phyloP scores from a whole-genome alignment of 2,329 filamentous ascomycete species.

The Talaromyces sp. region DNA sequence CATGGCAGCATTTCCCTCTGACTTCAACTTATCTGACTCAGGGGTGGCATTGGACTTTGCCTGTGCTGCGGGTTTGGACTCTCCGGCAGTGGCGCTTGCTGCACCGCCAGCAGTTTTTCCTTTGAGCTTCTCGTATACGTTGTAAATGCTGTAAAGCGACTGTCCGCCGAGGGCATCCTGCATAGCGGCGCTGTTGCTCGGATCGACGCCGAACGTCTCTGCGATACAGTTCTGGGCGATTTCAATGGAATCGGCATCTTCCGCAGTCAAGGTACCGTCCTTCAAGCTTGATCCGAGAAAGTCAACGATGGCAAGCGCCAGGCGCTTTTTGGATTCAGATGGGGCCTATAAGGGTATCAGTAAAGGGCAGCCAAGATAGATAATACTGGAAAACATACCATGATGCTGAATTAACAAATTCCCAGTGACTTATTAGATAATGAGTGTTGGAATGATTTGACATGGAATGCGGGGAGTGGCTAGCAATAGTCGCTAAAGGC shows the following conservation, averaged over 20 bases:
- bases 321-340: conserved; percentile 67
- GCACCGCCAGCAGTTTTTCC: conserved; percentile 51
- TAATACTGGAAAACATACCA: conserved; percentile 5
- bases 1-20: conserved; percentile 90
- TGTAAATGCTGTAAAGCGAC: conserved; percentile 85
- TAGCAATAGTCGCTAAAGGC: not conserved
- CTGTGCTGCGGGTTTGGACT: conserved; percentile 27
- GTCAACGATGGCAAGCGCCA: conserved; percentile 95
- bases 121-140: conserved; percentile 93
- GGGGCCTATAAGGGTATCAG: conserved; percentile 29
- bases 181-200: conserved; percentile 66
- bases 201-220: conserved; percentile 92
- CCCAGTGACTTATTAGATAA: not conserved
- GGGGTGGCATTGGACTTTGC: conserved; percentile 46
- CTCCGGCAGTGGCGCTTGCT: conserved; percentile 28
- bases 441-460: conserved; percentile 5
- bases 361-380: not conserved
- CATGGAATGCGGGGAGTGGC: conserved; percentile 16
- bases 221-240: conserved; percentile 91
- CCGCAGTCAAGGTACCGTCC: conserved; percentile 80
- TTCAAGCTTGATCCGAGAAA: conserved; percentile 79
- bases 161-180: conserved; percentile 76
- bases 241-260: conserved; percentile 91
- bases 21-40: conserved; percentile 84
- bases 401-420: conserved; percentile 2